phyloP scores from a whole-genome alignment of 257 asterid species.

The Solanum bukasovii region DNA sequence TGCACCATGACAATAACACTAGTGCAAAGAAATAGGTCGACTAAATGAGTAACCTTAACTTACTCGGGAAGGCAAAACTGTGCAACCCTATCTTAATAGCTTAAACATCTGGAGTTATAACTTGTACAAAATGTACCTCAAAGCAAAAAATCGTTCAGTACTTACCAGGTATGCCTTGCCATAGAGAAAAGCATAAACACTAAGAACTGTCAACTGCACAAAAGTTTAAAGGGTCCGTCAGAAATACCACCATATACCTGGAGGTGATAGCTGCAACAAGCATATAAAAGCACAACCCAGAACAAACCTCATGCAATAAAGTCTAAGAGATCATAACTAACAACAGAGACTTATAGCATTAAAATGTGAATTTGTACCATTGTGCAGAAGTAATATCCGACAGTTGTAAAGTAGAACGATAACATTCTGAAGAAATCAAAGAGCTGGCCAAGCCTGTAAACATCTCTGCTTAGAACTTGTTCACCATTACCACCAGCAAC shows the following conservation, averaged over 20 bases:
- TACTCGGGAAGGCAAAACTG: not conserved
- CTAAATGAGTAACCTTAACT: not conserved
- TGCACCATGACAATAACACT: not conserved
- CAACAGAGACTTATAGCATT: not conserved
- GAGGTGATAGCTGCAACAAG: not conserved
- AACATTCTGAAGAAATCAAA: constrained; percentile 96
- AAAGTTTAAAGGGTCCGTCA: not conserved
- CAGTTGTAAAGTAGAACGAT: constrained; percentile 95
- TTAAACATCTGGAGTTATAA: not conserved
- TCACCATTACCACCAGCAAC: constrained; percentile 99
- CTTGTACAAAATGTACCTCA: not conserved
- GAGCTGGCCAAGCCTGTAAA: constrained; percentile 96
- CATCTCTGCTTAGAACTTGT: constrained; percentile 95
- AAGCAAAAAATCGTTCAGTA: not conserved
- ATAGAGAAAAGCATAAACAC: constrained; percentile 77
- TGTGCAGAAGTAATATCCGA: constrained; percentile 93
- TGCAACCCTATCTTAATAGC: not conserved
- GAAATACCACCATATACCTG: not conserved
- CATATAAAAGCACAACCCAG: not conserved
- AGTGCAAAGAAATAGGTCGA: not conserved
- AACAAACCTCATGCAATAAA: not conserved
- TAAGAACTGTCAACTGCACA: constrained; percentile 93
- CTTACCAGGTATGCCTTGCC: constrained; percentile 95
- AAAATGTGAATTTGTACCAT: constrained; percentile 44
- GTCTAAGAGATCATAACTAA: not conserved